Evolutionary conservation across 2,329 filamentous ascomycete species (phyloP).

Genomic region (Xylaria sp.): DNA sequence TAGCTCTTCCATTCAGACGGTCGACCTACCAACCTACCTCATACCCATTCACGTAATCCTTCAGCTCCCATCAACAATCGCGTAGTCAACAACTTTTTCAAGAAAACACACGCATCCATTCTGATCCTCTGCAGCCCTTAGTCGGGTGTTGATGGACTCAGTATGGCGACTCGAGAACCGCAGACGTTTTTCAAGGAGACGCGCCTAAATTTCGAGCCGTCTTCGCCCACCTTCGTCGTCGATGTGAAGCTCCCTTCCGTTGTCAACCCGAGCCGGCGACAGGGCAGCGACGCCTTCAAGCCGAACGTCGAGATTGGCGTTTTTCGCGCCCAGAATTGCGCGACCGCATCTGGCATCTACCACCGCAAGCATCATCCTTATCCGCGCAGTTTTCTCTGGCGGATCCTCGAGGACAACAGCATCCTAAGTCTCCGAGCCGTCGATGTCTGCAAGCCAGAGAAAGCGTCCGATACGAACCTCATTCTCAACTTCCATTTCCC

Average conservation of each 20-base stretch:
- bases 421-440: constrained; percentile 77
- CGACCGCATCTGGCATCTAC: constrained; percentile 75
- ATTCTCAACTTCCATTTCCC: constrained; percentile 75
- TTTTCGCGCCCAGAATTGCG: constrained; percentile 68
- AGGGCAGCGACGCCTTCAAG: constrained; percentile 36
- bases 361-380: constrained; percentile 70
- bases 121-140: constrained; percentile 19
- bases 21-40: background rate
- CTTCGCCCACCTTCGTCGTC: constrained; percentile 62
- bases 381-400: constrained; percentile 86
- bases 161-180: constrained; percentile 59
- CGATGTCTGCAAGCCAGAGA: constrained; percentile 68
- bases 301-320: constrained; percentile 58
- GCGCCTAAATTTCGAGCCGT: constrained; percentile 73
- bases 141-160: constrained; percentile 52
- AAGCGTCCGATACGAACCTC: constrained; percentile 63
- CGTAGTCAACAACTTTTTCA: constrained; percentile 13
- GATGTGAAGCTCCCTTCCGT: constrained; percentile 61
- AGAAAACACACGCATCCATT: constrained; percentile 9
- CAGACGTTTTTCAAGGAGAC: constrained; percentile 79
- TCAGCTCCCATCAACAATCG: constrained; percentile 8
- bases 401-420: constrained; percentile 73
- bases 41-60: constrained; percentile 6
- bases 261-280: constrained; percentile 41
- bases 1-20: background rate